phyloP scores from a whole-genome alignment of 805 yeast species.

The Kodamaea lidongshanica region DNA sequence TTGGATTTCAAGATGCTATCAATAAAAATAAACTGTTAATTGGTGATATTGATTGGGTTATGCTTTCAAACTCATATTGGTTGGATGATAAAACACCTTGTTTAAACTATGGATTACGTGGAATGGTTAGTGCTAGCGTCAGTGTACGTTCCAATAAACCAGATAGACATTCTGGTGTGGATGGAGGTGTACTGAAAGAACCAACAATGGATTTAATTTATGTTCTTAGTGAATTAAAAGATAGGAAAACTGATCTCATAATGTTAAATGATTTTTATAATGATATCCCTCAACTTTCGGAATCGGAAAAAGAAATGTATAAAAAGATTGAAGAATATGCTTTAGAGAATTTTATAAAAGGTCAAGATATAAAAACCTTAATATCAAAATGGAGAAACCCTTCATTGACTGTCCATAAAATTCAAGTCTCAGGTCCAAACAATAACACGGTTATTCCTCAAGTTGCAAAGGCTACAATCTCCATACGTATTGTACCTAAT shows the following conservation, averaged over 20 bases:
- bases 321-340: slow-evolving; percentile 47
- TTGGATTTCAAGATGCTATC: slow-evolving; percentile 74
- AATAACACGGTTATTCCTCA: slow-evolving; percentile 88
- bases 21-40: slow-evolving; percentile 43
- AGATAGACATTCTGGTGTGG: slow-evolving; percentile 93
- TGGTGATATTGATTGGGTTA: slow-evolving; percentile 79
- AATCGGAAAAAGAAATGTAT: slow-evolving; percentile 55
- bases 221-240: slow-evolving; percentile 59
- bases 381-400: slow-evolving; percentile 87
- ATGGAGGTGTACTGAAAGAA: slow-evolving; percentile 86
- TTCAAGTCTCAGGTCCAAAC: slow-evolving; percentile 84
- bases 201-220: slow-evolving; percentile 84
- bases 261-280: slow-evolving; percentile 72
- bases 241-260: slow-evolving; percentile 29
- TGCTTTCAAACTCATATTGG: slow-evolving; percentile 92
- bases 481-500: slow-evolving; percentile 84
- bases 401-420: slow-evolving; percentile 77
- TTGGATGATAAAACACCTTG: slow-evolving; percentile 84
- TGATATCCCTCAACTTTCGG: slow-evolving; percentile 52
- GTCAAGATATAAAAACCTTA: slow-evolving; percentile 41
- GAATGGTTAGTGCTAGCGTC: slow-evolving; percentile 77
- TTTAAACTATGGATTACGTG: slow-evolving; percentile 88
- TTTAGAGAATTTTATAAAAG: slow-evolving; percentile 27
- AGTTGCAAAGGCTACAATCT: slow-evolving; percentile 65
- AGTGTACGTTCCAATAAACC: slow-evolving; percentile 67